Evolutionary conservation across 495 filamentous ascomycete species (phyloP).

Genomic region (Penicillium salamii): DNA sequence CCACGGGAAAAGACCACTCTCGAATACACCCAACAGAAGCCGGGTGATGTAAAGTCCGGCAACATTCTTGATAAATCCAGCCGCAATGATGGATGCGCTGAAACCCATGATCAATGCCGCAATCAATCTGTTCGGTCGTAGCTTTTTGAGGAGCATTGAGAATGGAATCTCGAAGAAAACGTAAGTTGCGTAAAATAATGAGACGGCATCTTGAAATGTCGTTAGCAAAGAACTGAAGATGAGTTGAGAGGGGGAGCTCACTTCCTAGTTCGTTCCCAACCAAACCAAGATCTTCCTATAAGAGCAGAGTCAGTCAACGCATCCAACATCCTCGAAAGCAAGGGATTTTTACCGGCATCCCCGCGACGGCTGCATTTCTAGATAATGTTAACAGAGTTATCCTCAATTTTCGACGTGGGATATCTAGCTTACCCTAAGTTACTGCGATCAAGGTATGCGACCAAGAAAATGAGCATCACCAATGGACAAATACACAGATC

Average conservation of each 20-base stretch:
- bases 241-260: not conserved
- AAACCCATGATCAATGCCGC: constrained; percentile 33
- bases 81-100: constrained; percentile 28
- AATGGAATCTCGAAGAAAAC: constrained; percentile 36
- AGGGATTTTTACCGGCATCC: constrained; percentile 9
- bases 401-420: not conserved
- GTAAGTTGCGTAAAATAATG: constrained; percentile 22
- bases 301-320: not conserved
- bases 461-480: constrained; percentile 14
- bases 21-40: constrained; percentile 31
- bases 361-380: constrained; percentile 17
- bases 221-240: not conserved
- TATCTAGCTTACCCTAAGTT: constrained; percentile 12
- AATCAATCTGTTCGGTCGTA: constrained; percentile 36
- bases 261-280: constrained; percentile 16
- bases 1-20: constrained; percentile 32
- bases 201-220: constrained; percentile 9
- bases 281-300: constrained; percentile 14
- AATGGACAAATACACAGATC: constrained; percentile 15
- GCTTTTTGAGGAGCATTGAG: constrained; percentile 26
- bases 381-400: not conserved
- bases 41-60: constrained; percentile 31
- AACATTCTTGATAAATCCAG: constrained; percentile 27
- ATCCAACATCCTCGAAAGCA: not conserved
- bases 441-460: constrained; percentile 12